These are phyloP conservation scores for Bullera alba DNA, from an alignment of 768 basidiomycete genomes.

Conservation along the genomic window DNA sequence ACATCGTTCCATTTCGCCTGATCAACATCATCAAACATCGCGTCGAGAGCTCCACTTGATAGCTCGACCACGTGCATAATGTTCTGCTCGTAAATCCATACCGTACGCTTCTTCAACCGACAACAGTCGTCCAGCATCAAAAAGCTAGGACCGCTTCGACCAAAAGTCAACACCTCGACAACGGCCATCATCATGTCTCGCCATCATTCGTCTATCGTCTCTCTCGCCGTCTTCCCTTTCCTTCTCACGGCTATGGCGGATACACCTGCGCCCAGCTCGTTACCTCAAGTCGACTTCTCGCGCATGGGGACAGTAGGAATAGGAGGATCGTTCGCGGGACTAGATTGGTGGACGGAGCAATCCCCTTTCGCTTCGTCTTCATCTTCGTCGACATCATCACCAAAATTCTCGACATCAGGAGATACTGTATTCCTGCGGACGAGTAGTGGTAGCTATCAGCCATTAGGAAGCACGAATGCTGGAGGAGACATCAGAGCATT, in stretches of 20 bases:
- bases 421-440: constrained; percentile 62
- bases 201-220: constrained; percentile 4
- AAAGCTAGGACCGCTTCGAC: background rate
- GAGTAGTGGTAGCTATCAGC: constrained; percentile 59
- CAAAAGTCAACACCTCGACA: background rate
- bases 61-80: too few relatives aligned
- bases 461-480: constrained; percentile 66
- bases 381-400: constrained; percentile 51
- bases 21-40: too few relatives aligned
- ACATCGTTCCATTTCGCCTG: too few relatives aligned
- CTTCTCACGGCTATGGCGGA: constrained; percentile 16
- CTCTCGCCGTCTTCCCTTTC: constrained; percentile 8
- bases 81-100: too few relatives aligned
- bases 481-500: constrained; percentile 72
- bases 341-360: constrained; percentile 51
- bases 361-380: constrained; percentile 50
- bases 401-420: constrained; percentile 18
- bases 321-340: constrained; percentile 78
- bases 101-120: background rate
- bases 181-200: background rate
- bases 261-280: constrained; percentile 38
- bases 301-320: constrained; percentile 89
- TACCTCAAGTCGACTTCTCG: constrained; percentile 61
- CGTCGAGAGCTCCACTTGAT: too few relatives aligned
- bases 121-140: background rate